Evolutionary conservation across 106 monocot species (phyloP).

Genomic region (Cymbidium sinense): DNA sequence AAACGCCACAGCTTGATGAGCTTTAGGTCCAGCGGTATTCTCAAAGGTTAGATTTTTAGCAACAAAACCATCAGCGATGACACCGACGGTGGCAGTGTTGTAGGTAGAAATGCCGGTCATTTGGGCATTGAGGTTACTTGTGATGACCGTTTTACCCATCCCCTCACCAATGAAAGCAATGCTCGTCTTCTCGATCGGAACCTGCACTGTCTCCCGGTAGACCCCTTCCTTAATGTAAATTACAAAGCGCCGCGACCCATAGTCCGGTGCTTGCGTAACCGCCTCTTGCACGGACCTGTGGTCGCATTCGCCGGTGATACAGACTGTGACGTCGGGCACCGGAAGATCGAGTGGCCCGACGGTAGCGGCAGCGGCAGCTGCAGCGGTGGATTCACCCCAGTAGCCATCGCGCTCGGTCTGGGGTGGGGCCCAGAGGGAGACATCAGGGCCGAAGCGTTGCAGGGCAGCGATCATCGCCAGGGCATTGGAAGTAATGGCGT

Average conservation of each 20-base stretch:
- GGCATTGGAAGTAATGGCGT: conserved; percentile 33
- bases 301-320: conserved; percentile 32
- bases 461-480: conserved; percentile 38
- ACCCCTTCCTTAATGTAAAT: conserved; percentile 58
- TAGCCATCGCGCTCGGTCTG: conserved; percentile 84
- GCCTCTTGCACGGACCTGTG: conserved; percentile 64
- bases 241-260: conserved; percentile 31
- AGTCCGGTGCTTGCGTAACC: conserved; percentile 54
- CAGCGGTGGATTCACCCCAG: conserved; percentile 28
- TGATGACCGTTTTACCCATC: conserved; percentile 76
- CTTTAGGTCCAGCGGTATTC: conserved; percentile 64
- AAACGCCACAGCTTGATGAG: conserved; percentile 92
- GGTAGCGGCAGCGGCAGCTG: neutral
- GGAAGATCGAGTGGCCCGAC: conserved; percentile 2
- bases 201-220: conserved; percentile 62
- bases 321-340: conserved; percentile 44
- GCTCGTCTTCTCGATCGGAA: conserved; percentile 86
- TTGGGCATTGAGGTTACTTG: conserved; percentile 50
- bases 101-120: conserved; percentile 74
- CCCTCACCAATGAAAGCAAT: conserved; percentile 68
- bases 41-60: conserved; percentile 63
- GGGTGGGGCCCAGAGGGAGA: conserved; percentile 43
- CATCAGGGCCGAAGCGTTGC: conserved; percentile 41
- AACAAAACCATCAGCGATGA: conserved; percentile 72
- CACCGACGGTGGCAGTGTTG: conserved; percentile 76